Conservation (phyloP, 202 grass and related monocot genomes). For the Brachypodium distachyon region DNA sequence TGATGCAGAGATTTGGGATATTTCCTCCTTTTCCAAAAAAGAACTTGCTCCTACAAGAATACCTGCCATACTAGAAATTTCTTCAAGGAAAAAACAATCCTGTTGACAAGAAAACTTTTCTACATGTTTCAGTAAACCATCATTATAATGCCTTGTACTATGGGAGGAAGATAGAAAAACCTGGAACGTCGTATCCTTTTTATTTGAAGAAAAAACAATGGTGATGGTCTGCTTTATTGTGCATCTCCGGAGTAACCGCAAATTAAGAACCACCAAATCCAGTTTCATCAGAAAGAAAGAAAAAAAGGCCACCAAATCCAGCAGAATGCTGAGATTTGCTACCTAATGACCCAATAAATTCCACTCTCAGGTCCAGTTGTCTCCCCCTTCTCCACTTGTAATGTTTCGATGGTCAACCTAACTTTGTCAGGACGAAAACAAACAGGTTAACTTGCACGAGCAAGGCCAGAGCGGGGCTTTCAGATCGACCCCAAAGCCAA, state of each 20-base stretch:
- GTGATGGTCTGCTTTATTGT: not conserved
- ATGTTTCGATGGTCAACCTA: constrained; percentile 14
- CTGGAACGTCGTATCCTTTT: not conserved
- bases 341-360: constrained; percentile 1
- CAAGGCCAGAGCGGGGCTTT: not conserved
- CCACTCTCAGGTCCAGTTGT: not conserved
- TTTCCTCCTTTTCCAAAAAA: too few relatives aligned
- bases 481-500: not conserved
- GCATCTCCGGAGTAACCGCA: not conserved
- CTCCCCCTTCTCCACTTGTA: not conserved
- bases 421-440: not conserved
- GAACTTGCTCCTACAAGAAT: too few relatives aligned
- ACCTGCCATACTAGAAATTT: not conserved
- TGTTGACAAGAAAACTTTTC: not conserved
- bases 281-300: not conserved
- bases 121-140: not conserved
- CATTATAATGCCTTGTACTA: not conserved
- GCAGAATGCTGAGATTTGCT: not conserved
- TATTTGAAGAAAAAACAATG: not conserved
- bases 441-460: constrained; percentile 23
- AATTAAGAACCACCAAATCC: not conserved
- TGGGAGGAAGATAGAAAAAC: not conserved
- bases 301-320: not conserved
- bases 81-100: not conserved
- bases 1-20: too few relatives aligned